Percentiles rank a stretch among this genome's conserved stretches.
Evolutionary conservation across 2,329 filamentous ascomycete species (phyloP).

Genomic region (Akanthomyces muscarius): DNA sequence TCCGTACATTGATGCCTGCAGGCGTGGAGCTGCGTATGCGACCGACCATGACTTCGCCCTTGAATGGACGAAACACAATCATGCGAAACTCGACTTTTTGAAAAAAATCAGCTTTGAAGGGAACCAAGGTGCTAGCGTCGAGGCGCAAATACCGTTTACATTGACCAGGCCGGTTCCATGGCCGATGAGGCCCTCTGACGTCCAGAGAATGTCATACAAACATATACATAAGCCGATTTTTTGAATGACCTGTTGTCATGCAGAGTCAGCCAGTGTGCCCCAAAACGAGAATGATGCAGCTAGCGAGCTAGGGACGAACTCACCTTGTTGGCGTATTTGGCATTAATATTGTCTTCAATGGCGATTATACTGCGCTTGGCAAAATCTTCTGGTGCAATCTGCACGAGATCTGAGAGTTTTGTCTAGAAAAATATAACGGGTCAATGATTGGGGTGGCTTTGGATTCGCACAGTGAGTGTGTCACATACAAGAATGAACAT

Average conservation of each 20-base stretch:
- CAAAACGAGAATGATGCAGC: background rate
- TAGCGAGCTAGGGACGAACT: background rate
- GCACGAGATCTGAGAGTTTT: slow-evolving; percentile 89
- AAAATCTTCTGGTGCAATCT: slow-evolving; percentile 87
- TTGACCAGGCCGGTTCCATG: slow-evolving; percentile 90
- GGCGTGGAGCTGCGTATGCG: slow-evolving; percentile 72
- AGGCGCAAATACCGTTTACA: slow-evolving; percentile 66
- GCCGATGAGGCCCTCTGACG: slow-evolving; percentile 89
- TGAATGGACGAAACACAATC: slow-evolving; percentile 92
- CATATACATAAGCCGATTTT: slow-evolving; percentile 92
- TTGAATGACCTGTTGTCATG: slow-evolving; percentile 65
- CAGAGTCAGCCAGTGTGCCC: slow-evolving; percentile 2
- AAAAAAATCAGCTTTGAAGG: background rate
- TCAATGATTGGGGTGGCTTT: background rate
- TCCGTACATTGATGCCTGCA: slow-evolving; percentile 71
- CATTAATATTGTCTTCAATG: slow-evolving; percentile 94
- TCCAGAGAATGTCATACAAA: slow-evolving; percentile 83
- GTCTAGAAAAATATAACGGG: slow-evolving; percentile 54
- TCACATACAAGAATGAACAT: slow-evolving; percentile 50
- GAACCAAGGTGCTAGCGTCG: background rate
- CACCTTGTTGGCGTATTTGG: slow-evolving; percentile 92
- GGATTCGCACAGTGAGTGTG: too few species aligned
- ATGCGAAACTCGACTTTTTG: slow-evolving; percentile 80
- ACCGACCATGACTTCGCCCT: slow-evolving; percentile 84
- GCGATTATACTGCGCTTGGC: slow-evolving; percentile 75